phyloP scores from a whole-genome alignment of 345 rosid species.

The Eucalyptus regnans region DNA sequence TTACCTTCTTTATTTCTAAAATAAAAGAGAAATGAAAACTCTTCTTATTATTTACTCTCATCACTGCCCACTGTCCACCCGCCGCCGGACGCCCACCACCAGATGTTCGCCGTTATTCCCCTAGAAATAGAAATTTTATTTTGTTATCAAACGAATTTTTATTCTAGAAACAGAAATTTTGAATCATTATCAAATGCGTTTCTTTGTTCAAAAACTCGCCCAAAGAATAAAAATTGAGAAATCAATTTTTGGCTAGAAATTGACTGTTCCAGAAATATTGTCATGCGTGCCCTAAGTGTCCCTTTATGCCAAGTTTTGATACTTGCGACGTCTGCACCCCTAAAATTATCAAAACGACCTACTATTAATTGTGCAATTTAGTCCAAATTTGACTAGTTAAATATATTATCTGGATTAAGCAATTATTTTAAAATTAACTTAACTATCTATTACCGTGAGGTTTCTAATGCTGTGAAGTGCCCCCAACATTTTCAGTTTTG shows the following conservation, averaged over 20 bases:
- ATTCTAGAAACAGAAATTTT: too few relatives aligned
- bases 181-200: rapidly evolving
- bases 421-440: background rate
- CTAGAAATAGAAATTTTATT: too few relatives aligned
- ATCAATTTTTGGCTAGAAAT: too few relatives aligned
- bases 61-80: rapidly evolving
- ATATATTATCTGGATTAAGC: background rate
- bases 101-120: rapidly evolving
- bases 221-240: too few relatives aligned
- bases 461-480: background rate
- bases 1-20: too few relatives aligned
- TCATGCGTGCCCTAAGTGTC: too few relatives aligned
- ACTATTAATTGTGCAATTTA: background rate
- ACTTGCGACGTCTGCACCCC: too few relatives aligned
- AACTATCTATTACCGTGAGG: background rate
- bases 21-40: too few relatives aligned
- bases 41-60: too few relatives aligned
- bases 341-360: background rate
- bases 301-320: too few relatives aligned
- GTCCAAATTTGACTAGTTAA: background rate
- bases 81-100: rapidly evolving
- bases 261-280: too few relatives aligned
- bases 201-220: rapidly evolving
- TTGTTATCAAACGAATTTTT: too few relatives aligned
- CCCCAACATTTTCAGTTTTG: background rate